Base-by-base conservation (phyloP, 208 protist species). In the Acanthamoeba healyi region DNA sequence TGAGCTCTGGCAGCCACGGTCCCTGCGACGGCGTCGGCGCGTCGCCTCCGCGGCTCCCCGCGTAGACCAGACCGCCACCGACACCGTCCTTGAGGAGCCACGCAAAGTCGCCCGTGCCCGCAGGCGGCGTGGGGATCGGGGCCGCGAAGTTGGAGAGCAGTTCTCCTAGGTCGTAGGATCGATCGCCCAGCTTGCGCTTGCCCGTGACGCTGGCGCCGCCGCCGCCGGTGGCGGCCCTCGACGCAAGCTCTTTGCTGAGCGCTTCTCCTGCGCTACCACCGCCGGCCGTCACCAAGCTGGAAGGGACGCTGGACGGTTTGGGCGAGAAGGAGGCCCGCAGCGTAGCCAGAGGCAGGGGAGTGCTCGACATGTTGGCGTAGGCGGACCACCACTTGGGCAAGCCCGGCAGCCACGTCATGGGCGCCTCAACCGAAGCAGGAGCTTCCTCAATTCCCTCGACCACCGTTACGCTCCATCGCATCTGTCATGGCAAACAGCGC, bases 341-440 rank as follows among this genome's bases (percentile, higher is more conserved):
- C 6, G 58, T 32, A 9, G 58, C 6, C 58, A 44, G 6, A 12
- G 70, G 70, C n/a, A 46, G 38, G 24, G 70, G 36, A 10, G 70
- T 79, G 26, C 14, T 70, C 26, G 22, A 29, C 14, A 26, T 70
- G 29, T 26, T 34, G 7, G 70, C 7, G 26, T 79, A 79, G 70
- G 70, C 32, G 29, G 70, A 46, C 70, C 70, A 79, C 70, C 70
- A 79, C 70, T 79, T 79, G 70, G 70, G 70, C 70, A 79, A 42
- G 70, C 70, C 70, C 38, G 70, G 70, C n/a, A 29, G 70, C 70
- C 70, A 79, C n/a, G 70, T 79, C 70, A 79, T 46, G 61, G 61
- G 61, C 24, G 5, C 24, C 5, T 79, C 70, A 4, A n/a, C 24
- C 6, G 9, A 6, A 5, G 38, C 34, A 24, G 58, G n/a, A 7